Evolutionary conservation across 495 filamentous ascomycete species (phyloP).

Genomic region (Aspergillus coremiiformis): DNA sequence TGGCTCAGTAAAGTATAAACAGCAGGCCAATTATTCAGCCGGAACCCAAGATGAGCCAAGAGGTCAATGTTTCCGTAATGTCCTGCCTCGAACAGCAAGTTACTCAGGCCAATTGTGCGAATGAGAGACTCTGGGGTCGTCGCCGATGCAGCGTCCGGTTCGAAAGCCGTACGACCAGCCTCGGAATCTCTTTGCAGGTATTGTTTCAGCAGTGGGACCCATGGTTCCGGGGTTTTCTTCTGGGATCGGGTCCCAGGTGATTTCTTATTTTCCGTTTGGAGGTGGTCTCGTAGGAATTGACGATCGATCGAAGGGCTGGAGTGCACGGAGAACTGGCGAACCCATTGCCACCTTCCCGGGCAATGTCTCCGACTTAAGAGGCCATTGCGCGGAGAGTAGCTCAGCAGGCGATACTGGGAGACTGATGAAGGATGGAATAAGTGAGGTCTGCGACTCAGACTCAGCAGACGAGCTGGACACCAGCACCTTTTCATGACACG

Average conservation of each 20-base stretch:
- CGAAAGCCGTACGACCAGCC: background rate
- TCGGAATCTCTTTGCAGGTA: conserved; percentile 29
- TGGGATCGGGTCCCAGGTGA: conserved; percentile 8
- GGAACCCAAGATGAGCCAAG: conserved; percentile 37
- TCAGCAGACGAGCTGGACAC: conserved; percentile 30
- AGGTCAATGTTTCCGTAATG: conserved; percentile 24
- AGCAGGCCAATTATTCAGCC: conserved; percentile 36
- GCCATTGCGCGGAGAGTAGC: background rate
- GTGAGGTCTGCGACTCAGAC: conserved; percentile 25
- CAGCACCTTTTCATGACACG: conserved; percentile 43
- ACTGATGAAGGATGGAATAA: conserved; percentile 4
- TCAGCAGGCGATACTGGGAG: conserved; percentile 1
- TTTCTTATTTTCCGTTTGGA: conserved; percentile 1
- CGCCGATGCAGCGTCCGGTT: conserved; percentile 6
- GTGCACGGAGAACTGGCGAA: conserved; percentile 15
- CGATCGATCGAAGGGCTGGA: conserved; percentile 5
- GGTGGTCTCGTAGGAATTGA: background rate
- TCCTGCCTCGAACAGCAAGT: conserved; percentile 23
- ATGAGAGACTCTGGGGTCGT: conserved; percentile 15
- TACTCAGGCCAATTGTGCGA: conserved; percentile 18
- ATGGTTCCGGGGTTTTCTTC: conserved; percentile 21
- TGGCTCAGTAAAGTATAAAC: conserved; percentile 33
- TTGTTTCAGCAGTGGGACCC: conserved; percentile 38
- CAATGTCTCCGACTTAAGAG: conserved; percentile 7
- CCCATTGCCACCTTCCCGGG: conserved; percentile 16